phyloP scores from a whole-genome alignment of 805 yeast genomes.

The Suhomyces sp. region DNA sequence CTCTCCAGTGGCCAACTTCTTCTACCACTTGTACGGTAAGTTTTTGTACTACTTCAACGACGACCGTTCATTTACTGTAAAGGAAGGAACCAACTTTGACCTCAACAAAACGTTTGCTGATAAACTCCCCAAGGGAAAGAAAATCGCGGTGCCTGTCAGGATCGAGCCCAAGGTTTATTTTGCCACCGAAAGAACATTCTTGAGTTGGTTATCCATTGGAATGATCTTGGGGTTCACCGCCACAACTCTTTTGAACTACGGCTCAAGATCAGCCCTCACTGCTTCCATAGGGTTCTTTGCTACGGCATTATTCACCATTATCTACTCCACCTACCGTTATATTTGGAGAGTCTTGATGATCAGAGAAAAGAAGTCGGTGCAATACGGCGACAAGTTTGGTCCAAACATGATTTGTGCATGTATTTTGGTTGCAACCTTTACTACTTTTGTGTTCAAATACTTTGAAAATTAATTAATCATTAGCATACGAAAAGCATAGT shows the following conservation, averaged over 20 bases:
- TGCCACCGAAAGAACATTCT: constrained; percentile 93
- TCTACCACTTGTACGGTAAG: constrained; percentile 30
- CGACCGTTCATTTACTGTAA: constrained; percentile 44
- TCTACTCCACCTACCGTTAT: constrained; percentile 71
- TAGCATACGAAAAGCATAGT: not conserved
- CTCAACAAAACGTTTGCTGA: constrained; percentile 45
- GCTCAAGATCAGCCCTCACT: constrained; percentile 67
- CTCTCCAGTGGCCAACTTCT: constrained; percentile 32
- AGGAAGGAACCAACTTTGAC: constrained; percentile 44
- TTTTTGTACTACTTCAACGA: constrained; percentile 43
- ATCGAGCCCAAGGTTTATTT: constrained; percentile 99
- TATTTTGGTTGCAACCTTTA: constrained; percentile 64
- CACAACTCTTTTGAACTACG: constrained; percentile 79
- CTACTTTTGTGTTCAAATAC: constrained; percentile 54
- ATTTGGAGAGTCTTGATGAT: constrained; percentile 80
- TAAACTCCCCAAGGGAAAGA: constrained; percentile 83
- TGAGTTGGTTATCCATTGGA: constrained; percentile 91
- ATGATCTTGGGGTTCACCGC: constrained; percentile 88
- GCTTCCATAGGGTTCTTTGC: constrained; percentile 86
- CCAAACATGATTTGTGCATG: constrained; percentile 79
- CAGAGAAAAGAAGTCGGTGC: constrained; percentile 75
- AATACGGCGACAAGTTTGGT: constrained; percentile 85
- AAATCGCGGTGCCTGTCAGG: constrained; percentile 88
- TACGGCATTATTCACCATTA: constrained; percentile 69
- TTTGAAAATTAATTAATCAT: constrained; percentile 24